Evolutionary conservation across 768 basidiomycete species (phyloP), one percentile per base, ranked within the genome.

Genomic region (Kwoniella shandongensis): DNA sequence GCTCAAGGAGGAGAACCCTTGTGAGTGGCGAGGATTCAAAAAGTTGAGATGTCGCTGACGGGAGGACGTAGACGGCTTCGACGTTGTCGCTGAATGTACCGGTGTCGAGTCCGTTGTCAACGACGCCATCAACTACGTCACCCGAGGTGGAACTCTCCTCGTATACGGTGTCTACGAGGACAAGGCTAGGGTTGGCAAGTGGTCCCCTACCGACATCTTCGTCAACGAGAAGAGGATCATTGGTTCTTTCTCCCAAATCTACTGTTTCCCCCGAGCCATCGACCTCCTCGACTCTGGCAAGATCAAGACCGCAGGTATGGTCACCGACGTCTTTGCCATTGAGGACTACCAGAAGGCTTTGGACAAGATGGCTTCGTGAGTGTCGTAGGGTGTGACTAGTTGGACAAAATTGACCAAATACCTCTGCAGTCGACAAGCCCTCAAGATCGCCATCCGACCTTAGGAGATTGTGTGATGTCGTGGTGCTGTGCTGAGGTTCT

Each of bases 231-330:
- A 88, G 48, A 46, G 50, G 27, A 91, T 91, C 65, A 88, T 91
- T 57, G 89, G 90, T 12, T 92, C 90, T 0, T 92, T 91, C 80
- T 87, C 90, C 8, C 91, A 92, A 64, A 86, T 86, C 0, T 86
- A 80, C 78, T 91, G 90, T 77, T 92, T 94, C 86, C 89, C 90
- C 41, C 85, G 91, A 4, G 89, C 91, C 1, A 84, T 94, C 32
- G 88, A 85, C 12, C 92, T 92, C 74, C 84, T 94, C 18, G 91
- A 94, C 67, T 84, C 84, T 62, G 88, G 88, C 6, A 91, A 90
- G 78, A 80, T 92, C 67, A 86, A 81, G 52, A 83, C 87, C 22
- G 85, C 86, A 74, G 88, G 87, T n/a, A 88, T 90, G 81, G 86
- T 88, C 35, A 85, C 85, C 11, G 81, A 86, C 63, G 76, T 81